These are phyloP conservation scores for Lentinus brumalis DNA, from an alignment of 768 basidiomycete species.

Conservation along the genomic window DNA sequence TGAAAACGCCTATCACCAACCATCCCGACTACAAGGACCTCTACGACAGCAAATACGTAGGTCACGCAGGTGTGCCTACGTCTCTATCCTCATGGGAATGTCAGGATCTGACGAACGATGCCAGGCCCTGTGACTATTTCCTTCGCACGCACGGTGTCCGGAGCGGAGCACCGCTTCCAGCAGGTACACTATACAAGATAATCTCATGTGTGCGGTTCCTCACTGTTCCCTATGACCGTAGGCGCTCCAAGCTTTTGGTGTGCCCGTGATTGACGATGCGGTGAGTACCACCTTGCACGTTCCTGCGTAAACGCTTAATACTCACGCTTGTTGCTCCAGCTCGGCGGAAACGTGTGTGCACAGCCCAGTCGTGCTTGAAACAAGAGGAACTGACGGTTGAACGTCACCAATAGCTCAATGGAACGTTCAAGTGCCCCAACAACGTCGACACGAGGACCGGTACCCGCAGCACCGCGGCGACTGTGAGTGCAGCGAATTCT, in stretches of 20 bases:
- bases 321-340: not conserved
- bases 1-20: not conserved
- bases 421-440: slow-evolving; percentile 7
- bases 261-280: slow-evolving; percentile 1
- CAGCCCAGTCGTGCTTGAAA: no score
- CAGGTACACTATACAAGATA: slow-evolving; percentile 6
- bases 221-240: not conserved
- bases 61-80: slow-evolving; percentile 7
- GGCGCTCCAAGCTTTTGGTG: slow-evolving; percentile 11
- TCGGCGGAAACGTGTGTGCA: not conserved
- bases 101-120: not conserved
- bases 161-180: slow-evolving; percentile 14
- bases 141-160: slow-evolving; percentile 8
- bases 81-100: not conserved
- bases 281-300: not conserved
- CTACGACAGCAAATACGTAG: slow-evolving; percentile 8
- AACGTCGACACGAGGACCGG: slow-evolving; percentile 23
- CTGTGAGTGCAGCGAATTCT: slow-evolving; percentile 10
- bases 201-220: no score
- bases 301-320: not conserved
- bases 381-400: no score
- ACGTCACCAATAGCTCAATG: not conserved
- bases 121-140: slow-evolving; percentile 17
- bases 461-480: slow-evolving; percentile 27
- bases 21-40: not conserved